Percentiles rank a stretch among this genome's conserved stretches.
Evolutionary conservation across 352 stramenopile species (phyloP).

Genomic region (Globisporangium ultimum): DNA sequence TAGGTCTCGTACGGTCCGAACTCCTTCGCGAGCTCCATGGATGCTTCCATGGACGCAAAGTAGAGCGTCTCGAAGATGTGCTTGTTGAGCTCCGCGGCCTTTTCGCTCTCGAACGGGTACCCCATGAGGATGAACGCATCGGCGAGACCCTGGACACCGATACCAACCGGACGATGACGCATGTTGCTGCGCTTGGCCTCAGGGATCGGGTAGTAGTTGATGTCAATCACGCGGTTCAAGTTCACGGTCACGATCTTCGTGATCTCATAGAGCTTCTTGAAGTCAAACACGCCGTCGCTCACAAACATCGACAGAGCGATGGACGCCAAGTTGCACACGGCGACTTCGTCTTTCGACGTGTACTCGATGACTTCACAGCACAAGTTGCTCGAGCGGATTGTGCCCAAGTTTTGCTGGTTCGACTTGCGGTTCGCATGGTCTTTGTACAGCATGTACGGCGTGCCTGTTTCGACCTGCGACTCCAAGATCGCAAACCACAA

Average conservation of each 20-base stretch:
- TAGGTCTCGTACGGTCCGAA: conserved; percentile 97
- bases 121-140: conserved; percentile 98
- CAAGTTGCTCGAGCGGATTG: conserved; percentile 98
- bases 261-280: conserved; percentile 94
- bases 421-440: conserved; percentile 98
- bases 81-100: conserved; percentile 94
- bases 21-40: conserved; percentile 92
- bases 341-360: conserved; percentile 96
- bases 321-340: conserved; percentile 99
- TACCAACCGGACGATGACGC: conserved; percentile 97
- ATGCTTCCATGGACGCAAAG: conserved; percentile 95
- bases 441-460: conserved; percentile 99
- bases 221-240: conserved; percentile 99
- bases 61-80: conserved; percentile 99
- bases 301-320: conserved; percentile 97
- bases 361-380: conserved; percentile 99
- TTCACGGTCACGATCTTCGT: conserved; percentile 97
- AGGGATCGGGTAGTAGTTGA: conserved; percentile 98
- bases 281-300: conserved; percentile 89
- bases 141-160: conserved; percentile 98
- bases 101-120: conserved; percentile 93
- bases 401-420: conserved; percentile 99
- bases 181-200: conserved; percentile 93
- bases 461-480: conserved; percentile 99
- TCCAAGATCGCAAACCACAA: conserved; percentile 99